phyloP scores from a whole-genome alignment of 2,329 filamentous ascomycete genomes.

The Aureobasidium leucospermi region DNA sequence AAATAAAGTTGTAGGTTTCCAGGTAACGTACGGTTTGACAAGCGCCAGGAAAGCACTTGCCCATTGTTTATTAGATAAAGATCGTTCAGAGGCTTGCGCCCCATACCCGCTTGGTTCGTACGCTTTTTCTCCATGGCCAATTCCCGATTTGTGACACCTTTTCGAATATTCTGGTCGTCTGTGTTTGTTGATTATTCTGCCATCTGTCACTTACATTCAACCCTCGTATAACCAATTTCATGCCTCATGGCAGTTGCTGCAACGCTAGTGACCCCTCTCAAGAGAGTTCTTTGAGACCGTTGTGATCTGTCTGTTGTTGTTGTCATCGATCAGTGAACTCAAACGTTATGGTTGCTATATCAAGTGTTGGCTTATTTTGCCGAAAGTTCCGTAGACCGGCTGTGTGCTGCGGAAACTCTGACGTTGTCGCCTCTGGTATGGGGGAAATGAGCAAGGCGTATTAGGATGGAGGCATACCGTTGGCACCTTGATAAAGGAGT shows the following conservation, averaged over 20 bases:
- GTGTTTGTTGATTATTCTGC: neutral
- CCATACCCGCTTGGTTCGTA: too few relatives aligned
- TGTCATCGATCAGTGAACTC: neutral
- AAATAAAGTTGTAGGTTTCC: neutral
- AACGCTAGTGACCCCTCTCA: neutral
- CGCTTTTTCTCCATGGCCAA: too few relatives aligned
- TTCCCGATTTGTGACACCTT: too few relatives aligned
- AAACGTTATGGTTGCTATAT: slow-evolving; percentile 2
- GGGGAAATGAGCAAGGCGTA: slow-evolving; percentile 5
- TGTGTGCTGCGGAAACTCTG: neutral
- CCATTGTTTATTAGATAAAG: neutral
- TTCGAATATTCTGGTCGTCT: neutral
- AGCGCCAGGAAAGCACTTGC: neutral
- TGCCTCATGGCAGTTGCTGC: neutral
- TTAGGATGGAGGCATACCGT: neutral
- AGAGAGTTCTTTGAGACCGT: neutral
- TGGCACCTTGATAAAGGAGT: slow-evolving; percentile 4
- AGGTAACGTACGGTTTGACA: neutral
- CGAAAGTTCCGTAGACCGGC: neutral
- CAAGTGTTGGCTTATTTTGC: neutral
- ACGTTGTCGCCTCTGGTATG: neutral
- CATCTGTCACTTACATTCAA: neutral
- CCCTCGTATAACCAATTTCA: neutral
- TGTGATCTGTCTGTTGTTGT: slow-evolving; percentile 2
- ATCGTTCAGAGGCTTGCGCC: neutral